phyloP scores from a whole-genome alignment of 441 rosid species.

The Gossypium armourianum region DNA sequence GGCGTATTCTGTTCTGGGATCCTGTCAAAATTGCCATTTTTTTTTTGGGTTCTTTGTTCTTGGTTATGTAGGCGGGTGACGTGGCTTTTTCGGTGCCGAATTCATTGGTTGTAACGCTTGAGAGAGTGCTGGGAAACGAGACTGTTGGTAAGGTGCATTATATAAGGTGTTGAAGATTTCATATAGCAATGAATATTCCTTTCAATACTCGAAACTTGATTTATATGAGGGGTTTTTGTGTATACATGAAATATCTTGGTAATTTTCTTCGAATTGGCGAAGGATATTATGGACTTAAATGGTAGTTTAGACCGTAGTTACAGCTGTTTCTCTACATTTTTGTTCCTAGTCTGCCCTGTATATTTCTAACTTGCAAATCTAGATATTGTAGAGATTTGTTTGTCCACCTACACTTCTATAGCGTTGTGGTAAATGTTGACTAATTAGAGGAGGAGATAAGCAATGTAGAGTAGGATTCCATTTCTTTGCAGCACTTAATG shows the following conservation, averaged over 20 bases:
- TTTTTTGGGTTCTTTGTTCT: not conserved
- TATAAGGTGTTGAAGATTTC: not conserved
- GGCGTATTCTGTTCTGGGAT: not conserved
- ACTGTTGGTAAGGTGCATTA: conserved; percentile 54
- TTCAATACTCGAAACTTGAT: not conserved
- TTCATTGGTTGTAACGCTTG: conserved; percentile 78
- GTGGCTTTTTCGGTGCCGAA: conserved; percentile 75
- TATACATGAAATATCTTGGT: not conserved
- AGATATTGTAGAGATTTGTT: not conserved
- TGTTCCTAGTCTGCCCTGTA: not conserved
- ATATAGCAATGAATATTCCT: not conserved
- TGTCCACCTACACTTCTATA: not conserved
- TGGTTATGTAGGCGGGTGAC: conserved; percentile 50
- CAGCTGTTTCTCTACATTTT: not conserved
- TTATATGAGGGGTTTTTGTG: not conserved
- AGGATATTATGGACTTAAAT: not conserved
- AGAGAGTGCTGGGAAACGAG: conserved; percentile 88
- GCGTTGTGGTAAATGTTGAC: not conserved
- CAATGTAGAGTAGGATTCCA: conserved; percentile 1
- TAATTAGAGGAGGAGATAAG: not conserved
- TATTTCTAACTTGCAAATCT: conserved; percentile 1
- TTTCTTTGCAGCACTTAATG: not conserved
- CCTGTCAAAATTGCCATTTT: not conserved
- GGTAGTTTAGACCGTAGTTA: not conserved
- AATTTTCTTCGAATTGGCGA: not conserved